Evolutionary conservation across 176 grass and related monocot genomes (phyloP).

Genomic region (Dendrocalamus sinicus): DNA sequence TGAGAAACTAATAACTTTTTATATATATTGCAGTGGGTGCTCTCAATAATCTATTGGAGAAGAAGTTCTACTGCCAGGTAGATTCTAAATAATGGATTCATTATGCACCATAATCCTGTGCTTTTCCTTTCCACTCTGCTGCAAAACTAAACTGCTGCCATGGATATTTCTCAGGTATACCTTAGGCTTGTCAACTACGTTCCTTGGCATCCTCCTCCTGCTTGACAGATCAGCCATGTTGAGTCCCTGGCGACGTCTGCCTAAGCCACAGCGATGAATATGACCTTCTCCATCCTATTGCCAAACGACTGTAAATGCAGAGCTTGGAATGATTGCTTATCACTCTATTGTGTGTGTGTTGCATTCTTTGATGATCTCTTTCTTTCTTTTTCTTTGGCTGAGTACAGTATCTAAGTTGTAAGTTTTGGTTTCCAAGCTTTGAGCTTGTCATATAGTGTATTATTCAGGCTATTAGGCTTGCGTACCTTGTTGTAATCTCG

Average conservation of each 20-base stretch:
- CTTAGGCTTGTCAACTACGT: constrained; percentile 55
- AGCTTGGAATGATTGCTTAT: not conserved
- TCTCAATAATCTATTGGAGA: constrained; percentile 50
- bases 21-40: constrained; percentile 52
- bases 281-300: not conserved
- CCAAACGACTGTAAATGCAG: constrained; percentile 38
- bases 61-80: constrained; percentile 55
- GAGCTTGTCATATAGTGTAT: constrained; percentile 46
- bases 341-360: constrained; percentile 37
- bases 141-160: constrained; percentile 29
- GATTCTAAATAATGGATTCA: constrained; percentile 16
- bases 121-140: constrained; percentile 35
- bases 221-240: constrained; percentile 50
- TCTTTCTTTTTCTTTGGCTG: constrained; percentile 15
- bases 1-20: constrained; percentile 20
- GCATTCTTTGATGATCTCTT: constrained; percentile 37
- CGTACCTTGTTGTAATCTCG: constrained; percentile 49
- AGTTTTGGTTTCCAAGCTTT: constrained; percentile 50
- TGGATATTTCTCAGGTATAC: constrained; percentile 53
- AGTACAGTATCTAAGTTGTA: constrained; percentile 36
- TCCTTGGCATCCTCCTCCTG: constrained; percentile 57
- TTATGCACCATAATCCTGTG: not conserved
- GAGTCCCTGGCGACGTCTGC: constrained; percentile 47
- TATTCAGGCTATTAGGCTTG: constrained; percentile 50
- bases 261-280: constrained; percentile 49